Evolutionary conservation across 140 eudicot genomes (phyloP).

Genomic region (Ambrosia hybrid): DNA sequence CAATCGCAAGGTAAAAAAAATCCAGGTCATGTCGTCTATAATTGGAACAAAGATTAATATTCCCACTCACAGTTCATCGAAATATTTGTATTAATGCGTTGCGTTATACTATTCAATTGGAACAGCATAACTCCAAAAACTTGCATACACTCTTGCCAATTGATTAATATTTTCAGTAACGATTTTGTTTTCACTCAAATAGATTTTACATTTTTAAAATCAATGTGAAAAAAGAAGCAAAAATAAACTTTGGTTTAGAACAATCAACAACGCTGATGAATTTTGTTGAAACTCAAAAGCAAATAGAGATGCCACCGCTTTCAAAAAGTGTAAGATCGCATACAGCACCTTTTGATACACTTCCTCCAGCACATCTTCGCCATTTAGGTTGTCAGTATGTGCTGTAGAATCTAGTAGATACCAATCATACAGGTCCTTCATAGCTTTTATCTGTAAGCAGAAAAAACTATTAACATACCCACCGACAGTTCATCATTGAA

Average conservation of each 20-base stretch:
- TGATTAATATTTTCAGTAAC: background rate
- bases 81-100: background rate
- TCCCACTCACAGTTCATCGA: too few relatives aligned
- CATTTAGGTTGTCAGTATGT: conserved; percentile 65
- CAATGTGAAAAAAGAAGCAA: conserved; percentile 1
- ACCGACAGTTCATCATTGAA: too few relatives aligned
- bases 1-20: conserved; percentile 9
- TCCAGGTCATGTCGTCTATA: conserved; percentile 1
- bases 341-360: conserved; percentile 81
- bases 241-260: background rate
- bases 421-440: background rate
- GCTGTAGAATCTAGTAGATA: conserved; percentile 63
- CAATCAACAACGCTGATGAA: background rate
- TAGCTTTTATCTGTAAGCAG: background rate
- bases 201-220: background rate
- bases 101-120: too few relatives aligned
- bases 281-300: conserved; percentile 8
- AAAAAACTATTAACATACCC: too few relatives aligned
- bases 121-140: background rate
- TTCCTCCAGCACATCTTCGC: conserved; percentile 97
- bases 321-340: conserved; percentile 14
- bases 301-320: background rate
- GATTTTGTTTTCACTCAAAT: background rate
- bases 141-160: background rate
- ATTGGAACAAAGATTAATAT: too few relatives aligned